Percentiles rank a stretch among this genome's conserved stretches.
phyloP scores from a whole-genome alignment of 805 yeast species.

The Cyberlindnera mycetangii region DNA sequence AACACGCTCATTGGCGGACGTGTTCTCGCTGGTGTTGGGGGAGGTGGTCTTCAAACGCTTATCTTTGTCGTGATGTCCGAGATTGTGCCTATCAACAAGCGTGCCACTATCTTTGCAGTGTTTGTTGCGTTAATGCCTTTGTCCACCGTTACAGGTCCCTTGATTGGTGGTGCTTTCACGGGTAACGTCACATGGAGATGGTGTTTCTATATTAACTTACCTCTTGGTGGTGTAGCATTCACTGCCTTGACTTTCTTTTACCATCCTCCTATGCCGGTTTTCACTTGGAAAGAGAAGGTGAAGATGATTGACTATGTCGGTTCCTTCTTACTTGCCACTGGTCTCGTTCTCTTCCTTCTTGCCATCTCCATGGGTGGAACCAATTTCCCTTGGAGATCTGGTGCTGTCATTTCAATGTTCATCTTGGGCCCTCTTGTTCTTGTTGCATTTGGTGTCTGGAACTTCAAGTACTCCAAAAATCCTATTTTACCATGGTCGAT shows the following conservation, averaged over 20 bases:
- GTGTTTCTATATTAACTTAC: constrained; percentile 63
- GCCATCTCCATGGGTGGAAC: constrained; percentile 54
- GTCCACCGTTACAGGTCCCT: constrained; percentile 59
- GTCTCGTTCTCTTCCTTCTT: constrained; percentile 41
- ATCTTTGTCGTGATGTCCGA: constrained; percentile 57
- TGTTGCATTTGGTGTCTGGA: constrained; percentile 3
- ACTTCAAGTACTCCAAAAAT: constrained; percentile 5
- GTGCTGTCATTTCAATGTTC: constrained; percentile 8
- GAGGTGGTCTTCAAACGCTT: constrained; percentile 60
- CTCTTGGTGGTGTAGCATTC: constrained; percentile 49
- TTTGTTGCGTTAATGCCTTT: constrained; percentile 38
- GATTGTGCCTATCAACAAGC: constrained; percentile 33
- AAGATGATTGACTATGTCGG: constrained; percentile 48
- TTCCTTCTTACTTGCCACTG: constrained; percentile 38
- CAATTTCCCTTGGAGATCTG: constrained; percentile 21
- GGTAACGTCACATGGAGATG: constrained; percentile 66
- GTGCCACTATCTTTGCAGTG: constrained; percentile 21
- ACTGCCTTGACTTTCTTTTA: constrained; percentile 30
- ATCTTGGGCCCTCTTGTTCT: background rate
- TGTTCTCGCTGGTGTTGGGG: constrained; percentile 70
- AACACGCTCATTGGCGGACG: constrained; percentile 67
- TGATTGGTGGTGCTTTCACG: constrained; percentile 65
- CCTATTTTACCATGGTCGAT: constrained; percentile 25
- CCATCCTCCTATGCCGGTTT: constrained; percentile 43
- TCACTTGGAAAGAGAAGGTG: constrained; percentile 36